phyloP scores from a whole-genome alignment of 306 rosid genomes.

The Lotus japonicus region DNA sequence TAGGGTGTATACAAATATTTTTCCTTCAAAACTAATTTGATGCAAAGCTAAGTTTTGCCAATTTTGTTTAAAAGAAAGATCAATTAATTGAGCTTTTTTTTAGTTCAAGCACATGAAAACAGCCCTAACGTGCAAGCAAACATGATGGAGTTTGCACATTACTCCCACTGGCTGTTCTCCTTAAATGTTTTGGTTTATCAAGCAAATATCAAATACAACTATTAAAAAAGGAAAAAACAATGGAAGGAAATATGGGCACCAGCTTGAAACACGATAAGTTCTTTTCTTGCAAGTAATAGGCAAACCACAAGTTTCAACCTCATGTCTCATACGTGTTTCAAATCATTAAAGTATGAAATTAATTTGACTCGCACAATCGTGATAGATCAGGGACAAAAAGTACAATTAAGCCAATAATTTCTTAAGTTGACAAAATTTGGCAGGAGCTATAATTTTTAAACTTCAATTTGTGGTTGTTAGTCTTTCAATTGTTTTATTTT shows the following conservation, averaged over 20 bases:
- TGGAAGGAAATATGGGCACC: too few species aligned
- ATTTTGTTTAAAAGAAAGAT: not conserved
- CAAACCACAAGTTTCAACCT: not conserved
- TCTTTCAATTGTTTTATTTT: not conserved
- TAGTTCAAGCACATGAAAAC: not conserved
- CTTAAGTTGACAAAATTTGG: too few species aligned
- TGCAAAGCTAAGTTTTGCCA: not conserved
- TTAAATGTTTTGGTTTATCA: not conserved
- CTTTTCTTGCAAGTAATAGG: slow-evolving; percentile 18
- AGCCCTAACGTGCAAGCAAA: slow-evolving; percentile 33
- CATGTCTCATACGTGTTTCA: not conserved
- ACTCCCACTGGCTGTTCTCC: not conserved
- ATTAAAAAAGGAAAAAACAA: not conserved
- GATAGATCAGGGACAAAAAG: too few species aligned
- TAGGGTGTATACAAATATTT: too few species aligned
- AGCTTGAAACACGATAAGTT: not conserved
- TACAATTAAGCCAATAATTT: too few species aligned
- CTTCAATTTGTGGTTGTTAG: not conserved
- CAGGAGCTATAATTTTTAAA: too few species aligned
- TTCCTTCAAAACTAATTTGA: too few species aligned
- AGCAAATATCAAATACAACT: not conserved
- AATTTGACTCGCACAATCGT: too few species aligned
- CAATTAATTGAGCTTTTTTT: not conserved
- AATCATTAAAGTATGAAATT: not conserved
- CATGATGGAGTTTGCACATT: not conserved